Conservation (phyloP, 2,329 filamentous ascomycete species). For the Aureobasidium sp. region DNA sequence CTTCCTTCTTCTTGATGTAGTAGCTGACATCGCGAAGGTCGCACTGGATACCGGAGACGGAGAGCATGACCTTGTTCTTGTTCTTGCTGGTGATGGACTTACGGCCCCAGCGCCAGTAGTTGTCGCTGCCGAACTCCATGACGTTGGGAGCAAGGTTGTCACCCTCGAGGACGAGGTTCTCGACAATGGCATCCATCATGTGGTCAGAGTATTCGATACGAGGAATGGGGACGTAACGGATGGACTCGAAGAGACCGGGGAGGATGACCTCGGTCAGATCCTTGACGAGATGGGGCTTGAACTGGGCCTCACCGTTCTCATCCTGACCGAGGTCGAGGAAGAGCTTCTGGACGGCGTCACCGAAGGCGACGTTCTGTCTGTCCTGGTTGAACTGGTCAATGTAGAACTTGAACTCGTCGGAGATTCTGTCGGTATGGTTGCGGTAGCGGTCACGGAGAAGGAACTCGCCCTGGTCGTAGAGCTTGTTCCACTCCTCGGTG, state of each 20-base stretch:
- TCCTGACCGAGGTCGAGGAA: constrained; percentile 89
- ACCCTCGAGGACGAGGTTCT: constrained; percentile 91
- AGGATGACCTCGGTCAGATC: constrained; percentile 82
- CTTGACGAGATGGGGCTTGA: constrained; percentile 89
- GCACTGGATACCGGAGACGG: constrained; percentile 84
- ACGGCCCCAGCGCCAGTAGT: constrained; percentile 91
- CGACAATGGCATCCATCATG: constrained; percentile 77
- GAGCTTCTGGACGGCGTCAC: constrained; percentile 66
- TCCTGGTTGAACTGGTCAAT: constrained; percentile 85
- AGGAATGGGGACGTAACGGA: constrained; percentile 85
- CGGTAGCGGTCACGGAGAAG: constrained; percentile 85
- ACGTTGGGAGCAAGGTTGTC: constrained; percentile 96
- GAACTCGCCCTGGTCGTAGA: constrained; percentile 80
- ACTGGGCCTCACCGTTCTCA: constrained; percentile 69
- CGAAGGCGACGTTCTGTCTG: constrained; percentile 75
- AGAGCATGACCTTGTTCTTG: constrained; percentile 77
- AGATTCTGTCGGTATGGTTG: constrained; percentile 71
- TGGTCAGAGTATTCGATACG: constrained; percentile 87
- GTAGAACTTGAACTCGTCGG: constrained; percentile 87
- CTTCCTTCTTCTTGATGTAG: constrained; percentile 90
- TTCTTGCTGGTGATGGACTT: constrained; percentile 76
- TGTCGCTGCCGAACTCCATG: constrained; percentile 79
- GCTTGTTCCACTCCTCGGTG: constrained; percentile 69
- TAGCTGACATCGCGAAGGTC: constrained; percentile 83
- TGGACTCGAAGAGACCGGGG: constrained; percentile 70